These are phyloP conservation scores for Plasmopara muralis DNA, from an alignment of 352 stramenopile species.

Conservation along the genomic window DNA sequence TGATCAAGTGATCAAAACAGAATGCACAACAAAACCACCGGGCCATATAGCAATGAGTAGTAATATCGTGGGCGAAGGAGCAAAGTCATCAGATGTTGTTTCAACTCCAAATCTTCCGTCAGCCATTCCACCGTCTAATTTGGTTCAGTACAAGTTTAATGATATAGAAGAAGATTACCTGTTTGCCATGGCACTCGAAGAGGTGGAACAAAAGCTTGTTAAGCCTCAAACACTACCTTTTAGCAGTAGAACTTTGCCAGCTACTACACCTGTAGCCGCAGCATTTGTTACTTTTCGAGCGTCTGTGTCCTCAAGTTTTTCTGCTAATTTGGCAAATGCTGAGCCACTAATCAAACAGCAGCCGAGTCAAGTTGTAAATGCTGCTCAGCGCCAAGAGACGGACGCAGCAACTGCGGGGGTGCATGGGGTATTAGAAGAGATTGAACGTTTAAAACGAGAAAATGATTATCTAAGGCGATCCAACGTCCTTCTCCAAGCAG, in stretches of 20 bases:
- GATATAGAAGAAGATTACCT: constrained; percentile 57
- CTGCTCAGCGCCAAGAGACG: constrained; percentile 2
- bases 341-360: constrained; percentile 2
- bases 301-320: constrained; percentile 1
- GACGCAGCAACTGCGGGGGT: not conserved
- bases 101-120: not conserved
- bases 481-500: constrained; percentile 54
- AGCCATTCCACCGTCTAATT: not conserved
- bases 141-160: constrained; percentile 46
- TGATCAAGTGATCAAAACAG: not conserved
- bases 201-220: constrained; percentile 47
- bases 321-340: constrained; percentile 4
- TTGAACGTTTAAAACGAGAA: constrained; percentile 57
- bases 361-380: not conserved
- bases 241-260: constrained; percentile 1
- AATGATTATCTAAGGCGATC: constrained; percentile 58
- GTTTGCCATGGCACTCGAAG: constrained; percentile 59
- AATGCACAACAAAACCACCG: not conserved
- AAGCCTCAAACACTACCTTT: constrained; percentile 16
- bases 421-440: constrained; percentile 44
- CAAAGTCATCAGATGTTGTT: not conserved
- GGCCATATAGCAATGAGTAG: not conserved
- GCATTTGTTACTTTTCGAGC: constrained; percentile 1
- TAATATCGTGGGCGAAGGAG: not conserved
- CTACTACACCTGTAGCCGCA: constrained; percentile 6